phyloP scores from a whole-genome alignment of 768 basidiomycete genomes.

The Calocybe cyanea region DNA sequence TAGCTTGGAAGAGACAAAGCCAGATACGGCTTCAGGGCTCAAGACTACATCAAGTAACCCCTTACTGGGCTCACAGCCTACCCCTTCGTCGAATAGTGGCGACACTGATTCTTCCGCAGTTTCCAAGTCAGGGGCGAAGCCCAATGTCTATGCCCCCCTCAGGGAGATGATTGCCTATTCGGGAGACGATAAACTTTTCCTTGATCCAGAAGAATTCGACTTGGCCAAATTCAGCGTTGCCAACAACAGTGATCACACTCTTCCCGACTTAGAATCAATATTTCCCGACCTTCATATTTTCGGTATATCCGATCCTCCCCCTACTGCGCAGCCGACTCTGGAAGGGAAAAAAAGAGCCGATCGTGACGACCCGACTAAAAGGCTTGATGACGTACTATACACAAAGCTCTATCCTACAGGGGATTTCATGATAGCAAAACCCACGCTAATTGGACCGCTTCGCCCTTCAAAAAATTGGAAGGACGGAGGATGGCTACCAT shows the following conservation, averaged over 20 bases:
- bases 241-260: slow-evolving; percentile 24
- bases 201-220: slow-evolving; percentile 41
- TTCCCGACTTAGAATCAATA: slow-evolving; percentile 55
- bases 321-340: slow-evolving; percentile 23
- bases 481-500: slow-evolving; percentile 57
- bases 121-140: slow-evolving; percentile 38
- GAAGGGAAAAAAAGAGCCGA: slow-evolving; percentile 51
- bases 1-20: slow-evolving; percentile 24
- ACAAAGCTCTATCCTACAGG: slow-evolving; percentile 74
- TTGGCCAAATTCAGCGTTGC: slow-evolving; percentile 16
- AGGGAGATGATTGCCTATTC: slow-evolving; percentile 63
- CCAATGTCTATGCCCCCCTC: slow-evolving; percentile 49
- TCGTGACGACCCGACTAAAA: slow-evolving; percentile 68
- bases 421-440: slow-evolving; percentile 76
- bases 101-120: slow-evolving; percentile 29
- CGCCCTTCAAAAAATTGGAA: slow-evolving; percentile 77
- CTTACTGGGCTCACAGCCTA: slow-evolving; percentile 39
- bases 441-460: slow-evolving; percentile 80
- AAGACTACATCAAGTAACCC: slow-evolving; percentile 59
- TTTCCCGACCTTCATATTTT: slow-evolving; percentile 82
- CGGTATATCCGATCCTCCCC: slow-evolving; percentile 48
- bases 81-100: slow-evolving; percentile 35
- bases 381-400: slow-evolving; percentile 75
- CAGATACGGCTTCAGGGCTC: slow-evolving; percentile 33
- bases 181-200: slow-evolving; percentile 48